These are phyloP conservation scores for Chalaropsis ovoidea DNA, from an alignment of 2,329 filamentous ascomycete genomes.

Conservation along the genomic window DNA sequence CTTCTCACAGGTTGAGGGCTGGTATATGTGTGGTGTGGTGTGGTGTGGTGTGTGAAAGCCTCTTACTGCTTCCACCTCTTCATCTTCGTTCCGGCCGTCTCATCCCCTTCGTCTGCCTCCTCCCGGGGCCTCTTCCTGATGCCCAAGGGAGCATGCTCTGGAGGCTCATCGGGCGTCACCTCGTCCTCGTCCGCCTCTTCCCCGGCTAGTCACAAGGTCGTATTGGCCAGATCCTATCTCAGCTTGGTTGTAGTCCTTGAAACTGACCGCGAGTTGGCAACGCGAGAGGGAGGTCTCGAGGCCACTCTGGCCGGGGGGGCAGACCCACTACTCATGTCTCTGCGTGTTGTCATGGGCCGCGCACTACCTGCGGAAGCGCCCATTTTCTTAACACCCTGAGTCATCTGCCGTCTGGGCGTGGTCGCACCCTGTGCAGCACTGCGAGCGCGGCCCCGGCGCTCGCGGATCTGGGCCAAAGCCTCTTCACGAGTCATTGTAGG, in stretches of 20 bases:
- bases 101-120: background rate
- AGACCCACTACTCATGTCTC: slow-evolving; percentile 10
- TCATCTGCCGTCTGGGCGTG: slow-evolving; percentile 32
- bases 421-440: slow-evolving; percentile 54
- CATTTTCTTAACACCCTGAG: slow-evolving; percentile 15
- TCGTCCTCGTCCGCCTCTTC: background rate
- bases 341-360: slow-evolving; percentile 11
- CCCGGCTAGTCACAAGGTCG: slow-evolving; percentile 4
- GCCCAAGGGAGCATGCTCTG: background rate
- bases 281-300: slow-evolving; percentile 18
- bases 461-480: slow-evolving; percentile 63
- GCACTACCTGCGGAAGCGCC: slow-evolving; percentile 14
- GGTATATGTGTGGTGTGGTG: background rate
- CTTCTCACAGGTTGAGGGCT: background rate
- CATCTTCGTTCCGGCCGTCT: background rate
- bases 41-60: background rate
- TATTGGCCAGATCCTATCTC: slow-evolving; percentile 18
- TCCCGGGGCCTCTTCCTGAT: background rate
- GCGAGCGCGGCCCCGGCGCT: slow-evolving; percentile 59
- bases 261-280: slow-evolving; percentile 3
- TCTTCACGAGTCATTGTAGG: slow-evolving; percentile 62
- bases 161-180: background rate
- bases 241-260: slow-evolving; percentile 18
- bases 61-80: background rate
- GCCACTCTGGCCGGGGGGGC: slow-evolving; percentile 11